Evolutionary conservation across 1,139 yeast species (phyloP), one percentile per base, ranked within the genome.

Genomic region (Yamadazyma spencermartinsiae): DNA sequence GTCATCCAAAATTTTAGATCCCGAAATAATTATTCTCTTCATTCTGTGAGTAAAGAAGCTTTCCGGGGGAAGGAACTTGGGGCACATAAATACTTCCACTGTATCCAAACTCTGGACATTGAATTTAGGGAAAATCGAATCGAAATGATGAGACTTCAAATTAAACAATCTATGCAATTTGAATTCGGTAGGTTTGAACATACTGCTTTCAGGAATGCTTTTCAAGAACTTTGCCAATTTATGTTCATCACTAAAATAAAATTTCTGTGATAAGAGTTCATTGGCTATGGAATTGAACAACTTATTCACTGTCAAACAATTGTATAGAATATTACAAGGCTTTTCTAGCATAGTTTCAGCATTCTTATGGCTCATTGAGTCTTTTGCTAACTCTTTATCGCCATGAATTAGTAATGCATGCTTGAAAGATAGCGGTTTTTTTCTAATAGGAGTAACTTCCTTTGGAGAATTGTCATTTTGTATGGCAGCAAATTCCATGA

Each of bases 81-180:
- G 94, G 56, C 96, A 89, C 58, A 90, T 84, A 61, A 85, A 88
- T 48, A 89, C 70, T 58, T 89, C 96, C 30, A 90, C 66, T 82
- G 85, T 77, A 44, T 71, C 67, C 35, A 89, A 58, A 27, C 72
- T 65, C 4, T 72, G 67, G 30, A 78, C 77, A 29, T 66, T 61
- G 12, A 82, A 55, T 9, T 43, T 41, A 14, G 43, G 25, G 2
- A 50, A 46, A 6, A 62, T 35, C 8, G 41, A 27, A 10, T 62
- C 63, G 26, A 68, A 48, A n/a, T 59, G 37, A 5, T 44, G 38
- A 42, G 65, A 72, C 39, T 54, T 63, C 17, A 61, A 51, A 37
- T 55, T 61, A 43, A 62, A 66, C 34, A 71, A 47, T 48, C 68
- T 68, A 48, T 68, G 65, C 34, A 72, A 53, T 24, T 65, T 66